A percentile compares a stretch with the other conserved stretches of the same genome.
Conservation (phyloP, 192 early-diverging fungal genomes). For the Linnemannia schmuckeri region DNA sequence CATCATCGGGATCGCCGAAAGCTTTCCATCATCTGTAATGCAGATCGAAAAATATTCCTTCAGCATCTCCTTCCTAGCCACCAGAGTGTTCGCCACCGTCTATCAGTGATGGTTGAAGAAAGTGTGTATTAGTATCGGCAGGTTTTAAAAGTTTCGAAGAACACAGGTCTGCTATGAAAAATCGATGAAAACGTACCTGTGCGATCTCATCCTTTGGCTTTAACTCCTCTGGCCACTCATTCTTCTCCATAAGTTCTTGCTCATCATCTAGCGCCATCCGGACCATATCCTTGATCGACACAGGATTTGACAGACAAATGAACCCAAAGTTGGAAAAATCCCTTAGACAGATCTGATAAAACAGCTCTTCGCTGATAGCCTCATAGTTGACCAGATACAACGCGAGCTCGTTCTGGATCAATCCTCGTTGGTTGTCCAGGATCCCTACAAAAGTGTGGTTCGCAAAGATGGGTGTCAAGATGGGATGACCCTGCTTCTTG, state of each 20-base stretch:
- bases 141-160: not conserved
- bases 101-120: constrained; percentile 18
- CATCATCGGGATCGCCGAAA: constrained; percentile 84
- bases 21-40: constrained; percentile 72
- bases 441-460: constrained; percentile 92
- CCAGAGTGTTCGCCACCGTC: constrained; percentile 64
- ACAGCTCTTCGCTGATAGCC: constrained; percentile 84
- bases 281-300: constrained; percentile 77
- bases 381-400: constrained; percentile 89
- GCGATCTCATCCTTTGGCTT: constrained; percentile 70
- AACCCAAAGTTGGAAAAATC: constrained; percentile 93
- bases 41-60: constrained; percentile 90
- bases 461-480: constrained; percentile 82
- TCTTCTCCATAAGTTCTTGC: constrained; percentile 54
- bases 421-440: constrained; percentile 81
- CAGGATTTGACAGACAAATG: constrained; percentile 73
- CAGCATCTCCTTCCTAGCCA: constrained; percentile 81
- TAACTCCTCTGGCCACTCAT: constrained; percentile 62
- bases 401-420: constrained; percentile 90
- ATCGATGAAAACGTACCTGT: constrained; percentile 54
- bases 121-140: not conserved
- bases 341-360: constrained; percentile 86
- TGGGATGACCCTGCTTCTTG: constrained; percentile 69
- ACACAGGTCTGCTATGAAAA: not conserved
- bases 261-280: constrained; percentile 76